These are phyloP conservation scores for Leccinum broughii DNA, from an alignment of 768 basidiomycete species.

Conservation along the genomic window DNA sequence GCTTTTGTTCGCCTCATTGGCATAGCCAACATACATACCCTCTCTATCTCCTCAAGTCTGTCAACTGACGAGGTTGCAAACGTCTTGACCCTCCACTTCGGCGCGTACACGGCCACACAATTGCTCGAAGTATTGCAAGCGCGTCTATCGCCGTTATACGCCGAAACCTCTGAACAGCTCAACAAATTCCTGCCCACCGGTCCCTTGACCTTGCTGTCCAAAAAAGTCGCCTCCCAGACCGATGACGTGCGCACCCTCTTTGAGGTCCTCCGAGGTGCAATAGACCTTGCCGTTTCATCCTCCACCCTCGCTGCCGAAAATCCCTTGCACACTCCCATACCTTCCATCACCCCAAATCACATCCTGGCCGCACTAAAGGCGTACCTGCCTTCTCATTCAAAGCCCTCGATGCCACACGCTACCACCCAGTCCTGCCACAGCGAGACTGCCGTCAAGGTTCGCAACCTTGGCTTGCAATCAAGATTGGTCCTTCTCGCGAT, in stretches of 20 bases:
- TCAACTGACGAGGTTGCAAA: constrained; percentile 36
- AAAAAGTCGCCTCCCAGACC: constrained; percentile 78
- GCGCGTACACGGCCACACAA: constrained; percentile 58
- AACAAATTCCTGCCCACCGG: constrained; percentile 63
- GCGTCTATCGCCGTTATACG: constrained; percentile 55
- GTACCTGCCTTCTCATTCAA: constrained; percentile 44
- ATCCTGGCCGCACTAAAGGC: constrained; percentile 76
- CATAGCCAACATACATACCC: constrained; percentile 88
- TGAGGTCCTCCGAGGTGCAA: constrained; percentile 77
- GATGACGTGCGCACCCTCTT: constrained; percentile 83
- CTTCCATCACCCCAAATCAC: constrained; percentile 60
- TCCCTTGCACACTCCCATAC: constrained; percentile 37
- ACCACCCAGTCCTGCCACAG: no score
- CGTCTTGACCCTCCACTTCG: constrained; percentile 73
- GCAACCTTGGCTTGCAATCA: constrained; percentile 69
- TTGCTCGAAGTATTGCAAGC: constrained; percentile 32
- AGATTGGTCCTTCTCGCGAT: constrained; percentile 67
- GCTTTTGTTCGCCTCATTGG: constrained; percentile 68
- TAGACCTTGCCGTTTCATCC: constrained; percentile 60
- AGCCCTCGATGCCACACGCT: constrained; percentile 47
- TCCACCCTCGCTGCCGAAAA: constrained; percentile 19
- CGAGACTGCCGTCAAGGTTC: constrained; percentile 50
- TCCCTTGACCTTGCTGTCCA: constrained; percentile 68
- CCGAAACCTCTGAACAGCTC: constrained; percentile 29
- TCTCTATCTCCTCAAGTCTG: constrained; percentile 55